Base-by-base conservation (phyloP, 2,329 filamentous ascomycete species). In the Aureobasidium subglaciale region DNA sequence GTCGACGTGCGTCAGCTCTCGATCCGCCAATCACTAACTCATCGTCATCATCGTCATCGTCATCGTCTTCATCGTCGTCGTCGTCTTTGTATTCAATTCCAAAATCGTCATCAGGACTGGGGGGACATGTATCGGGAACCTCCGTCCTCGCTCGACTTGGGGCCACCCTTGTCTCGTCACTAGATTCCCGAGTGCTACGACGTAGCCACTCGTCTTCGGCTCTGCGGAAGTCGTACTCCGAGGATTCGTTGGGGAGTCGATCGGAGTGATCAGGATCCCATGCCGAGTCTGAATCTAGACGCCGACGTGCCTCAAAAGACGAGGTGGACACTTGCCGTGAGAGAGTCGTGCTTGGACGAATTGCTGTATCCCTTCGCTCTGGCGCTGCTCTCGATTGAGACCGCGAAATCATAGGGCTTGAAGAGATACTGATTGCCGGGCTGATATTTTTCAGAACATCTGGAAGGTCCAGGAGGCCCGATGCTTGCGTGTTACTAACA, bases 401-500 rank as follows among this genome's bases (percentile, higher is more conserved):
- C 7, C 65, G 58, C 15, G 62, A 65, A 5, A 59, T 49, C 2
- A 59, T 60, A 4, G 64, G 65, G 53, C 66, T 69, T 50, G 62
- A 63, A 34, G 60, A 63, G n/a, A 66, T 60, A 34, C 64, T 70
- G 24, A 64, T 53, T 15, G 56, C 59, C 16, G 70, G 65, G 10
- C 69, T 72, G 18, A 68, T 60, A 7, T 74, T 70, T 35, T 70
- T 70, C 68, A 76, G 61, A 66, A 75, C 58, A 62, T 78, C 61
- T 66, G 80, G 67, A 67, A 72, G 63, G 75, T 83, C 61, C 76
- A 76, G 67, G 66, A 83, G 56, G 15, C 86, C 87, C 3, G 84
- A 78, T 1, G 80, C 86, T 20, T 79, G 72, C 1, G 83, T 77
- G 4, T 78, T 81, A 65, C 79, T 87, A 24, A 89, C 63, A 4